phyloP scores from a whole-genome alignment of 805 yeast genomes.

The Suhomyces pyralidae region DNA sequence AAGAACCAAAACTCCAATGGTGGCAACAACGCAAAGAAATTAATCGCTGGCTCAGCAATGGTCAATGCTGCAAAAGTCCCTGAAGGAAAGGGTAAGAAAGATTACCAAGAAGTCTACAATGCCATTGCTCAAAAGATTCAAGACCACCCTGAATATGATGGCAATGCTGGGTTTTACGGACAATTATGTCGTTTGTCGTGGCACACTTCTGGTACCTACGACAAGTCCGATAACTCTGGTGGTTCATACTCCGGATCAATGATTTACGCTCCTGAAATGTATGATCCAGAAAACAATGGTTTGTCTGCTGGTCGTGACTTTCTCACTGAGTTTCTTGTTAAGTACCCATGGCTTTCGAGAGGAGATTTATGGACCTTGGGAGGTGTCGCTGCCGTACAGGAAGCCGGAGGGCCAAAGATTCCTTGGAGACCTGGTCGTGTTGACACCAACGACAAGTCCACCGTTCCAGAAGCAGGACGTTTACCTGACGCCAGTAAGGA shows the following conservation, averaged over 20 bases:
- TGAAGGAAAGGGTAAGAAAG: slow-evolving; percentile 39
- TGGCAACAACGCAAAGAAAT: slow-evolving; percentile 7
- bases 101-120: slow-evolving; percentile 66
- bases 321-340: slow-evolving; percentile 50
- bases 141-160: slow-evolving; percentile 25
- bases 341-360: slow-evolving; percentile 59
- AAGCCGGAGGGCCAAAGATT: slow-evolving; percentile 61
- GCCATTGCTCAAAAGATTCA: slow-evolving; percentile 54
- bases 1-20: slow-evolving; percentile 5
- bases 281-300: slow-evolving; percentile 52
- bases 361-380: slow-evolving; percentile 73
- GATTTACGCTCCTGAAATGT: slow-evolving; percentile 47
- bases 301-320: slow-evolving; percentile 53
- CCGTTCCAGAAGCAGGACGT: slow-evolving; percentile 47
- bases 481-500: slow-evolving; percentile 47
- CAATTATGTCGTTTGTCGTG: slow-evolving; percentile 37
- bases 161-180: slow-evolving; percentile 38
- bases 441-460: slow-evolving; percentile 27
- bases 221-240: slow-evolving; percentile 24
- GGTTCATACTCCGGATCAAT: slow-evolving; percentile 40
- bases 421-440: slow-evolving; percentile 54
- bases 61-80: slow-evolving; percentile 34
- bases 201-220: slow-evolving; percentile 37
- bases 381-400: slow-evolving; percentile 65
- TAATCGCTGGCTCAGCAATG: slow-evolving; percentile 11